Evolutionary conservation across 2,329 filamentous ascomycete genomes (phyloP), one percentile per base, ranked within the genome.

Genomic region (Colletotrichum endophyticum): DNA sequence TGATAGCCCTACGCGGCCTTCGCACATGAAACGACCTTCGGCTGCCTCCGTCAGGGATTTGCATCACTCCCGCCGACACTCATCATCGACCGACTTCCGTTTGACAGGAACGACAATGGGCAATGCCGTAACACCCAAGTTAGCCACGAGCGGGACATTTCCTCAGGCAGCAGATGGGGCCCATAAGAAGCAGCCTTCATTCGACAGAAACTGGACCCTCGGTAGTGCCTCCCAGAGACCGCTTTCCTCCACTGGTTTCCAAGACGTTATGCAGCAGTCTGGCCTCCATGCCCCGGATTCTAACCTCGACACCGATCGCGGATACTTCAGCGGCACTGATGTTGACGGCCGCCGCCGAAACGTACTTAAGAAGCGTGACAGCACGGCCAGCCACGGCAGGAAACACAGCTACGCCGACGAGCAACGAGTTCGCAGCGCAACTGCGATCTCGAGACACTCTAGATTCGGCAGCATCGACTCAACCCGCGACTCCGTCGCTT

Each of bases 271-370:
- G 66, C 83, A 84, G 27, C 81, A 81, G 27, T 85, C 86, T 3
- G 81, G 81, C 16, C 75, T 81, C 16, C 83, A 86, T 15, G 80
- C 86, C 16, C 87, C 87, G 77, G 89, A 91, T 75, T 88, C 88
- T 11, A 86, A 86, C 19, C 84, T 88, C 28, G 95, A 98, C 77
- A 84, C 95, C 19, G 97, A 99, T 81, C 92, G 95, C 44, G 96
- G 96, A 28, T 99, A 99, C 84, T 98, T 98, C 82, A 98, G 96
- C 9, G 95, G 96, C 5, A 94, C 94, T 19, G 96, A 99, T 81
- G 88, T 93, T 13, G 96, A 98, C 78, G 91, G 91, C 59, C 92
- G 94, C 74, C 92, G 91, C 80, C 91, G 95, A 62, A 98, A 95
- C 82, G 89, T 97, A 63, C 87, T 98, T 78, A 95, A 95, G 84